Percentiles rank a stretch among this genome's conserved stretches.
phyloP scores from a whole-genome alignment of 1,284 basidiomycete genomes.

The Tetrapyrgos nigripes region DNA sequence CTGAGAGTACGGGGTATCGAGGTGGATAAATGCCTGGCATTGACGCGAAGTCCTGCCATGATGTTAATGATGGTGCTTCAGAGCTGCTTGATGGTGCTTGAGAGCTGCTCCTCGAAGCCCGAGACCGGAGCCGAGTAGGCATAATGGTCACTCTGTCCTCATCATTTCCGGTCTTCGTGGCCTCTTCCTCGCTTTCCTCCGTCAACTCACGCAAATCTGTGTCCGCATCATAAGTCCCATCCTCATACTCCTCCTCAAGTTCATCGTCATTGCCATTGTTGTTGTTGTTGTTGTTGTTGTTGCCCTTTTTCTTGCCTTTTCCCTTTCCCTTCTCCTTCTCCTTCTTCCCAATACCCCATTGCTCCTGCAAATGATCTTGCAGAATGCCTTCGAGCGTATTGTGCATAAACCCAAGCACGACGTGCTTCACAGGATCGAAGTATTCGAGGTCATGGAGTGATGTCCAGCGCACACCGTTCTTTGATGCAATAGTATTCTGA shows the following conservation, averaged over 20 bases:
- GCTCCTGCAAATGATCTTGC: not conserved
- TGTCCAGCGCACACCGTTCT: constrained; percentile 1
- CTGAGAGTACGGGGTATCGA: not conserved
- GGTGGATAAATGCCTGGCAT: not conserved
- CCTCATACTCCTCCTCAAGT: constrained; percentile 8
- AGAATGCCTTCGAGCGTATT: constrained; percentile 3
- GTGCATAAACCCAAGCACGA: constrained; percentile 3
- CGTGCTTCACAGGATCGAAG: not conserved
- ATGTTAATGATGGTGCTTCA: not conserved
- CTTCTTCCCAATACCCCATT: not conserved
- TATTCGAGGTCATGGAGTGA: not conserved
- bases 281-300: too few relatives aligned
- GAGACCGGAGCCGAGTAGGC: not conserved
- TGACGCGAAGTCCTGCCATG: not conserved
- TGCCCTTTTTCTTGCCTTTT: too few relatives aligned
- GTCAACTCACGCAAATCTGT: not conserved
- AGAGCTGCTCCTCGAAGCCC: too few relatives aligned
- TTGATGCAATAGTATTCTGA: not conserved
- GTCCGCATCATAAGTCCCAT: not conserved
- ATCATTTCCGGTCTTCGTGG: not conserved
- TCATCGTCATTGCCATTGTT: too few relatives aligned
- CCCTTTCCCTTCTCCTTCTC: too few relatives aligned
- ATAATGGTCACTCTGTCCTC: not conserved
- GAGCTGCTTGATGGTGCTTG: not conserved
- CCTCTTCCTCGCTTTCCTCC: too few relatives aligned